A percentile compares a stretch with the other conserved stretches of the same genome.
Conservation (phyloP, 2,329 filamentous ascomycete species). For the Xylariaceae sp. region DNA sequence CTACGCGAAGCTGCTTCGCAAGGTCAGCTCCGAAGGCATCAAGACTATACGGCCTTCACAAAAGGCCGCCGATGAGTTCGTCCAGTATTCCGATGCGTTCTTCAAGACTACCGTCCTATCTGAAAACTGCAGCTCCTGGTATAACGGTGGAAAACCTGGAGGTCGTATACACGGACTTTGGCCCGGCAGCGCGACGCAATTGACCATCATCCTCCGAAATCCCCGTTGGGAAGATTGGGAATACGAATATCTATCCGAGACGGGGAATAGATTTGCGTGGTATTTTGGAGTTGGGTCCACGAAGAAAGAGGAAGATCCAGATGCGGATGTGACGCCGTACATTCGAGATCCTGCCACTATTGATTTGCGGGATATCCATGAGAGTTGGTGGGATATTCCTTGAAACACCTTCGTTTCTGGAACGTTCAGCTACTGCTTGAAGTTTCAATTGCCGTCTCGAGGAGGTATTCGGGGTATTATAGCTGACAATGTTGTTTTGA, state of each 20-base stretch:
- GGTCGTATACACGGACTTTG: slow-evolving; percentile 68
- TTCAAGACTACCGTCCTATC: slow-evolving; percentile 58
- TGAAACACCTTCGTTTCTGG: not conserved
- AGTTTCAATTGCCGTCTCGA: not conserved
- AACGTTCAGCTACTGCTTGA: not conserved
- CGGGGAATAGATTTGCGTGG: slow-evolving; percentile 59
- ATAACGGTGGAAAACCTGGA: slow-evolving; percentile 67
- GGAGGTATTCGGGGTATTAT: not conserved
- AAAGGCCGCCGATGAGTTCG: slow-evolving; percentile 65
- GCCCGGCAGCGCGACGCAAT: slow-evolving; percentile 67
- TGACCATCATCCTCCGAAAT: slow-evolving; percentile 59
- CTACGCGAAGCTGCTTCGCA: slow-evolving; percentile 68
- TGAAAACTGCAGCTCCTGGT: slow-evolving; percentile 71
- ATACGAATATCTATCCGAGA: slow-evolving; percentile 48
- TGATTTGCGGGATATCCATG: slow-evolving; percentile 65
- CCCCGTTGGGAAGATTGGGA: slow-evolving; percentile 61
- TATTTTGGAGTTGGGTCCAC: slow-evolving; percentile 72
- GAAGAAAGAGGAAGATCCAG: slow-evolving; percentile 55
- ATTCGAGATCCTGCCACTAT: slow-evolving; percentile 57
- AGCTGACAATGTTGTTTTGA: not conserved
- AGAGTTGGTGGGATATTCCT: slow-evolving; percentile 65
- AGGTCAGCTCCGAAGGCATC: slow-evolving; percentile 67
- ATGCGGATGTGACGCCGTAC: slow-evolving; percentile 66
- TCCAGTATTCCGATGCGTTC: slow-evolving; percentile 60
- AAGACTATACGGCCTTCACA: slow-evolving; percentile 60